Percentiles rank a stretch among this genome's conserved stretches.
These are phyloP conservation scores for Ceratobasidium sp. DNA, from an alignment of 1,284 basidiomycete species.

Conservation along the genomic window DNA sequence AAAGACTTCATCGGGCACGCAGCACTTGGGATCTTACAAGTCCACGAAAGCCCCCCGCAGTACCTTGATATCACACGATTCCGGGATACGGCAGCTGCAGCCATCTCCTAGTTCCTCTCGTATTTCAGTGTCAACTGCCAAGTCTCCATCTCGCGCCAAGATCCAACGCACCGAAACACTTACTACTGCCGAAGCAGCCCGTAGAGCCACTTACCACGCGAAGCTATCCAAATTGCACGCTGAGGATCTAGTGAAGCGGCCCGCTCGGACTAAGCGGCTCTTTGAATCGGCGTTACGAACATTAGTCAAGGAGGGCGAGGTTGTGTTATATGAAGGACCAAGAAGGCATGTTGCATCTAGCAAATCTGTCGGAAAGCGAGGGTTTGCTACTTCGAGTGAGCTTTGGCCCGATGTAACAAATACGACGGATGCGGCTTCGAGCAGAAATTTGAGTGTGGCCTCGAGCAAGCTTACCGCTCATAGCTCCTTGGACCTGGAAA, in stretches of 20 bases:
- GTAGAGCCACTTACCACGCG: constrained; percentile 28
- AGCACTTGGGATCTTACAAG: neutral
- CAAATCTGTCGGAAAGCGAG: neutral
- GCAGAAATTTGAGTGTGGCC: neutral
- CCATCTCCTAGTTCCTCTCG: neutral
- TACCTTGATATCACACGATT: neutral
- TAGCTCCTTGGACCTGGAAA: neutral
- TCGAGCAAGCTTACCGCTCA: constrained; percentile 2
- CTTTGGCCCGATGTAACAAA: constrained; percentile 31
- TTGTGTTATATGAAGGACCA: constrained; percentile 14
- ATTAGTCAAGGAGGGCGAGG: constrained; percentile 28
- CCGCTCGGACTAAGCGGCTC: constrained; percentile 16
- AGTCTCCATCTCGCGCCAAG: constrained; percentile 22
- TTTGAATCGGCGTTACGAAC: constrained; percentile 34
- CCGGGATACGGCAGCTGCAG: neutral
- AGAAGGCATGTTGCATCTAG: constrained; percentile 2
- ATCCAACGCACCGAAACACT: neutral
- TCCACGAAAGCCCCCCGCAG: neutral
- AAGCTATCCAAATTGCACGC: constrained; percentile 28
- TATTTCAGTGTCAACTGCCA: neutral
- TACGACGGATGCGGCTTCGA: neutral
- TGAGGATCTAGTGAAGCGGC: constrained; percentile 23
- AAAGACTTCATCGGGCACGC: neutral
- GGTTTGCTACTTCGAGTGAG: neutral
- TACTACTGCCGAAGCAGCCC: constrained; percentile 12